Evolutionary conservation across 768 basidiomycete species (phyloP).

Genomic region (Leccinum barrowsii): DNA sequence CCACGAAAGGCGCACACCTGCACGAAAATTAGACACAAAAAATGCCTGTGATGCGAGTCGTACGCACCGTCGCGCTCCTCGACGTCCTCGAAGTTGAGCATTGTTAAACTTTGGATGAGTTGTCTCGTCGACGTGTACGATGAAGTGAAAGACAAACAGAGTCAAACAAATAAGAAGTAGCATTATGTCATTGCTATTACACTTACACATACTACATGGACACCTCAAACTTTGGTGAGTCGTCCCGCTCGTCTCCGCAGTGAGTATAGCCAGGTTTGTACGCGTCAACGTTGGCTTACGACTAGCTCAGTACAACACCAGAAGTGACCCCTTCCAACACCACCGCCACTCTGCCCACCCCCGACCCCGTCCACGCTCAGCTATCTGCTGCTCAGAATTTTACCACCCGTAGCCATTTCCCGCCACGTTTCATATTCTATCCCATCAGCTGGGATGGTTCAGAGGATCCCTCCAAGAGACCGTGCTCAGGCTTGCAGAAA

Average conservation of each 20-base stretch:
- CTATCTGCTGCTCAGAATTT: not conserved
- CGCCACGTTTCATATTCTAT: slow-evolving; percentile 26
- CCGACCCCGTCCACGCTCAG: slow-evolving; percentile 17
- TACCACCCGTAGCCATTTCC: slow-evolving; percentile 9
- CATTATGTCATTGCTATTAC: not conserved
- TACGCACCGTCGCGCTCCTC: slow-evolving; percentile 90
- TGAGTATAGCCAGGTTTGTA: not conserved
- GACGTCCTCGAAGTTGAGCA: slow-evolving; percentile 93
- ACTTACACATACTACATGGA: not conserved
- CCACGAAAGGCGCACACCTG: slow-evolving; percentile 95
- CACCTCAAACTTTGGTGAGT: not conserved
- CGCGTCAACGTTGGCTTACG: not conserved
- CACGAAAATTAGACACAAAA: not conserved
- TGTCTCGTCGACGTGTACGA: slow-evolving; percentile 28
- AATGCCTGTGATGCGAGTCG: not conserved
- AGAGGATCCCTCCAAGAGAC: slow-evolving; percentile 9
- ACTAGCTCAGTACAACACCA: not conserved
- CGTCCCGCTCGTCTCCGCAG: not conserved
- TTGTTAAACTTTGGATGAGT: slow-evolving; percentile 28
- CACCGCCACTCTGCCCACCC: slow-evolving; percentile 30
- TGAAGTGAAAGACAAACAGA: slow-evolving; percentile 15
- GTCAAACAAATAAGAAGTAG: slow-evolving; percentile 14
- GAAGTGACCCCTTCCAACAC: slow-evolving; percentile 19
- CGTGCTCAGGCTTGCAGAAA: not conserved
- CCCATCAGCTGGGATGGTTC: slow-evolving; percentile 25